Base-by-base conservation (phyloP, 495 filamentous ascomycete genomes). In the Daldinia grandis region DNA sequence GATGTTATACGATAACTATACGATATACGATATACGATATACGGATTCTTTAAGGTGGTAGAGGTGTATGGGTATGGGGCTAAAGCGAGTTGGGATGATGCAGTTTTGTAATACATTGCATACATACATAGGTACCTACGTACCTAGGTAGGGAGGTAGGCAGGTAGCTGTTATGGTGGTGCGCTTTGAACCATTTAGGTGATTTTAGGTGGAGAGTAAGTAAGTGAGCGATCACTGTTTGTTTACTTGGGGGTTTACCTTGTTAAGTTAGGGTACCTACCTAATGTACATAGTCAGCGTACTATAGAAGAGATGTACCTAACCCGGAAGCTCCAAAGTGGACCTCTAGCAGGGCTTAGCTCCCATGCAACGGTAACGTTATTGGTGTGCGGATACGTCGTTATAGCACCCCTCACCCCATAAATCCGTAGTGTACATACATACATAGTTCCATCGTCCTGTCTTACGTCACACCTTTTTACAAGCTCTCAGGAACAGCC, bases 321-420 rank as follows among this genome's bases (percentile, higher is more conserved):
- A 38, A 38, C 6, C 9, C 21, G 17, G 21, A 47, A 24, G 42
- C 42, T 47, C 19, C 24, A 47, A 47, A 24, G 54, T 19, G 59
- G 66, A 21, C 27, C 47, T n/a, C 10, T 30, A 59, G 17, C 66
- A 69, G 60, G 60, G 66, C 66, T 69, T 69, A 69, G 60, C 44
- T 58, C 19, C 58, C 54, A 8, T 68, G 27, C 30, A 50, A 62
- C 51, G 38, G 58, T 47, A 56, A 56, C 42, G 15, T 64, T 50
- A 62, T 62, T 38, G 53, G 51, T 50, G 30, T 38, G 42, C 9
- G 19, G 17, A 47, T 47, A 47, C 42, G 19, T 47, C n/a, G 42
- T 47, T 21, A 24, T 8, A 47, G 42, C 42, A 47, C 42, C 42
- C 42, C 42, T 47, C 42, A 47, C 42, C 42, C 42, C 42, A 47